Evolutionary conservation across 2,329 filamentous ascomycete genomes (phyloP), one percentile per base, ranked within the genome.

Genomic region (Penicillium nordicum): DNA sequence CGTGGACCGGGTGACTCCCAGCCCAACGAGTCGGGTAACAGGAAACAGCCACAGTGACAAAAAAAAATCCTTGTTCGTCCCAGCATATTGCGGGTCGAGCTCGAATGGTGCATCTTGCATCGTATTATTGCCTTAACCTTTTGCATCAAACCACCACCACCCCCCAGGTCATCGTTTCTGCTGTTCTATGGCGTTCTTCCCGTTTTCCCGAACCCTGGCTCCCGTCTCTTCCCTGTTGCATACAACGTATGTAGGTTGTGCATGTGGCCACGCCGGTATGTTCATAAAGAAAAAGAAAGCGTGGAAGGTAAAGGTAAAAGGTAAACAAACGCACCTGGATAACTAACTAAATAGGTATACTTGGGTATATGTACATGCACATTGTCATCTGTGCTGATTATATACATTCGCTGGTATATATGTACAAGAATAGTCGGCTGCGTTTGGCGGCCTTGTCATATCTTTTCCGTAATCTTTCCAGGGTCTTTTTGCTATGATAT

Each of bases 1-100:
- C 54, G 54, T 57, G 54, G 54, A 45, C 50, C 50, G 50, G 21
- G 47, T 56, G 48, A 44, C 44, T 27, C 43, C 50, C 43, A 52
- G 18, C 34, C 43, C 43, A 41, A 46, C 48, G 27, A 56, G 18
- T 56, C 36, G 42, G 36, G 53, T 37, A 23, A 23, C 43, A 18
- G 49, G 11, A 23, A 32, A 32, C 43, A 53, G 16, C 50, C 54
- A 48, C 50, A 44, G 27, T 46, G 16, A 30, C 18, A 48, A 21
- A 18, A 48, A 21, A 18, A 18, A 48, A 53, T 34, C 41, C 34
- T 14, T 30, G 32, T 27, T 21, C 21, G 12, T 38, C 32, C 21
- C 21, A 25, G 21, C 18, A n/a, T 14, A 12, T 36, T 46, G 14
- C 44, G 21, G 30, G 18, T 46, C 3, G 6, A 16, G n/a, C n/a